Conservation (phyloP, 1,284 basidiomycete species). For the Cystobasidium pallidum region DNA sequence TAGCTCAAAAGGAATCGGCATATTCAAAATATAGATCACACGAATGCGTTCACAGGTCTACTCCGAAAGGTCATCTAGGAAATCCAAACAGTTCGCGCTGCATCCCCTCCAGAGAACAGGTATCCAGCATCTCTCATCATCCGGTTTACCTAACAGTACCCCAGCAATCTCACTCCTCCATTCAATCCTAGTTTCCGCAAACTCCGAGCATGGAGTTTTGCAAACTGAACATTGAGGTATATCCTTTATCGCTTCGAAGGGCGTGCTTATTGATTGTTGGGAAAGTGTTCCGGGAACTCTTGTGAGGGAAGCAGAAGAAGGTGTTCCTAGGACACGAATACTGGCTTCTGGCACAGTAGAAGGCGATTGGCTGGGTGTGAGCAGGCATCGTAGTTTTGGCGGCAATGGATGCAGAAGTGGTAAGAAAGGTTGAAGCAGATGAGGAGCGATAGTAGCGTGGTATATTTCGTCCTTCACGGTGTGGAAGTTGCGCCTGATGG, state of each 20-base stretch:
- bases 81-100: constrained; percentile 49
- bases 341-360: not conserved
- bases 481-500: constrained; percentile 3
- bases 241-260: constrained; percentile 14
- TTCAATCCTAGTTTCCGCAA: constrained; percentile 50
- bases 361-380: constrained; percentile 14
- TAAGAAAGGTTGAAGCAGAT: constrained; percentile 45
- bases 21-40: no score
- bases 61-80: constrained; percentile 39
- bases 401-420: constrained; percentile 30
- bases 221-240: constrained; percentile 25
- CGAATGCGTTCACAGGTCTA: not conserved
- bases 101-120: constrained; percentile 51
- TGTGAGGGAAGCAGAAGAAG: not conserved
- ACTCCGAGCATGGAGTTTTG: constrained; percentile 43
- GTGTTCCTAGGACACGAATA: not conserved
- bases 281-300: not conserved
- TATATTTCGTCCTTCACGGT: constrained; percentile 14
- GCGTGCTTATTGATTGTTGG: not conserved
- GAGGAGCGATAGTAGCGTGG: constrained; percentile 7
- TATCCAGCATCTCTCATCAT: constrained; percentile 39
- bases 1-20: no score
- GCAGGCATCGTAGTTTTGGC: constrained; percentile 33
- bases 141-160: not conserved
- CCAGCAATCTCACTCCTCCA: constrained; percentile 47